phyloP scores from a whole-genome alignment of 345 rosid genomes.

The Clausena lansium region DNA sequence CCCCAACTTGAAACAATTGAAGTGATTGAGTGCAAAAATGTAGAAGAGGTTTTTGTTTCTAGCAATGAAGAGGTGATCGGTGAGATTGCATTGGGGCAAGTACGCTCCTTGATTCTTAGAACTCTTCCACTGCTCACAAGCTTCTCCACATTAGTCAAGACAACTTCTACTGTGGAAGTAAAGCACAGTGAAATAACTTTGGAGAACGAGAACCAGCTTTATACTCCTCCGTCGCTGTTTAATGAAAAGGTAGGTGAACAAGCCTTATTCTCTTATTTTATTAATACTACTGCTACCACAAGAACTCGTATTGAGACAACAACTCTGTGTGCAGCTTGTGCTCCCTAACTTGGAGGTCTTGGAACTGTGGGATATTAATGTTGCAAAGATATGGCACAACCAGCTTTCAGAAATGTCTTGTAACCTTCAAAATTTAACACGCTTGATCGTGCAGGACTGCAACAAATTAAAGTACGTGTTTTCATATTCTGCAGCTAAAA shows the following conservation, averaged over 20 bases:
- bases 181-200: neutral
- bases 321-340: conserved; percentile 11
- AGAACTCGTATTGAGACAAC: neutral
- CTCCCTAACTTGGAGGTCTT: conserved; percentile 20
- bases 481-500: neutral
- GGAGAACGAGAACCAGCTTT: neutral
- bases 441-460: neutral
- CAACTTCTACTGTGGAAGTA: neutral
- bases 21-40: conserved; percentile 6
- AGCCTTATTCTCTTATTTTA: too few species aligned
- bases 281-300: neutral
- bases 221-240: neutral
- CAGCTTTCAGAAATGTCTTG: neutral
- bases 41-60: conserved; percentile 8
- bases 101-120: neutral
- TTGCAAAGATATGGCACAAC: conserved; percentile 6
- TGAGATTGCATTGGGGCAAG: neutral
- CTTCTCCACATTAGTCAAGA: neutral
- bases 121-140: neutral
- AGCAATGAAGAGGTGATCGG: neutral
- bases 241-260: neutral
- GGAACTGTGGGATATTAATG: neutral
- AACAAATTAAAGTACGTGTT: neutral
- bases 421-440: neutral
- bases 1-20: conserved; percentile 13